These are phyloP conservation scores for Jasminum sambac DNA, from an alignment of 257 asterid species.

Conservation along the genomic window DNA sequence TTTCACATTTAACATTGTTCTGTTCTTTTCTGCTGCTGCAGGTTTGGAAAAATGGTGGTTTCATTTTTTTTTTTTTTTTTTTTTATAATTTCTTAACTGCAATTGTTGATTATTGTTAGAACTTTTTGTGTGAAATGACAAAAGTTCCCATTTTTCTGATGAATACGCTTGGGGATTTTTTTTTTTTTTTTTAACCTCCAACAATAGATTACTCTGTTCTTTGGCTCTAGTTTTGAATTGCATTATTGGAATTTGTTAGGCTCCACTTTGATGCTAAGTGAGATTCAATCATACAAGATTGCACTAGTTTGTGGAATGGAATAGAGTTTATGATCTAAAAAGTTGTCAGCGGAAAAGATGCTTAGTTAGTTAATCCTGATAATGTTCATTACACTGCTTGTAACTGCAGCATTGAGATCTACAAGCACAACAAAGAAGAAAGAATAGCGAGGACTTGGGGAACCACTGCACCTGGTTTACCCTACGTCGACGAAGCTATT, in stretches of 20 bases:
- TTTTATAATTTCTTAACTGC: too few species aligned
- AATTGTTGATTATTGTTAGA: too few species aligned
- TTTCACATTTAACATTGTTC: not conserved
- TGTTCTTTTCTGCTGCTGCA: not conserved
- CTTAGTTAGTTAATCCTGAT: too few species aligned
- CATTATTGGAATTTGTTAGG: not conserved
- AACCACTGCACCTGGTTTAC: slow-evolving; percentile 24
- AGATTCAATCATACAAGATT: not conserved
- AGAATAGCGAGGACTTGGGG: slow-evolving; percentile 32
- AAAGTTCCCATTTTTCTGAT: too few species aligned
- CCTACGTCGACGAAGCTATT: slow-evolving; percentile 67
- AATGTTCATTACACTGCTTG: not conserved
- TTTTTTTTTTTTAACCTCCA: too few species aligned
- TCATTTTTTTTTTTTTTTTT: too few species aligned
- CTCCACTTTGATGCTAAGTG: not conserved
- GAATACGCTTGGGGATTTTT: too few species aligned
- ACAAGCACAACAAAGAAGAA: slow-evolving; percentile 28
- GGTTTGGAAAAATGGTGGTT: too few species aligned
- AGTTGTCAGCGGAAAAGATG: too few species aligned
- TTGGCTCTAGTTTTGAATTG: not conserved
- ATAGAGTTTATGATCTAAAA: not conserved
- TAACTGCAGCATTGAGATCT: slow-evolving; percentile 20
- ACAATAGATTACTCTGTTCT: too few species aligned
- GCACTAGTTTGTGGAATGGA: not conserved
- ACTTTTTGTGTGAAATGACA: too few species aligned